Base-by-base conservation (phyloP, 2,329 filamentous ascomycete genomes). In the Xylariaceae sp. region DNA sequence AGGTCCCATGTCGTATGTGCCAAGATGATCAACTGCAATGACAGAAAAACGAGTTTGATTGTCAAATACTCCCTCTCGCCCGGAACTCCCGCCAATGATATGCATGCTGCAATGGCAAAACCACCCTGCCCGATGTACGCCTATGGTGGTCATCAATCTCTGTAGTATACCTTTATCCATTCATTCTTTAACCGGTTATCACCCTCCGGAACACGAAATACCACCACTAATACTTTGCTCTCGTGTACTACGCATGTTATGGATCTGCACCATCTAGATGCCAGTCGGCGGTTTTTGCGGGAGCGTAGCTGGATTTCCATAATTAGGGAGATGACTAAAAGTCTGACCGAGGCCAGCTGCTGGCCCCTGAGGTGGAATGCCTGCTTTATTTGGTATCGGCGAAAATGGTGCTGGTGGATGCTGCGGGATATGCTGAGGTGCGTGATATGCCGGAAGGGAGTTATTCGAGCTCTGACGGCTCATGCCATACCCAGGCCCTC, bases 281-380 rank as follows among this genome's bases (percentile, higher is more conserved):
- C 74, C 75, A 55, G 75, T 74, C 32, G 77, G 71, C 54, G 80
- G 80, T 70, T 83, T 83, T 65, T 83, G 80, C 55, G 80, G 80
- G 65, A 84, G 67, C 30, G 78, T 79, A 30, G 80, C 79, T 54
- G 80, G 80, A 67, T 84, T 84, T 59, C 80, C 80, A 61, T 83
- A 84, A 54, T 73, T 76, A 41, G 79, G 79, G 58, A 84, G 69
- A 61, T 81, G 78, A 56, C 73, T 76, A 61, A 76, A 83, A 5
- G 74, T 66, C 61, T 78, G 78, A 29, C 61, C 56, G 10, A 61
- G 61, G 30, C 61, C 66, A 47, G 56, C 61, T 47, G 51, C 57
- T 43, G 71, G 71, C 41, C 71, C 73, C 51, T 74, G 73, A 19
- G 56, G 49, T 16, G 74, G 70, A 26, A 73, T 71, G 39, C 68